phyloP scores from a whole-genome alignment of 345 rosid genomes.

The Corymbia maculata region DNA sequence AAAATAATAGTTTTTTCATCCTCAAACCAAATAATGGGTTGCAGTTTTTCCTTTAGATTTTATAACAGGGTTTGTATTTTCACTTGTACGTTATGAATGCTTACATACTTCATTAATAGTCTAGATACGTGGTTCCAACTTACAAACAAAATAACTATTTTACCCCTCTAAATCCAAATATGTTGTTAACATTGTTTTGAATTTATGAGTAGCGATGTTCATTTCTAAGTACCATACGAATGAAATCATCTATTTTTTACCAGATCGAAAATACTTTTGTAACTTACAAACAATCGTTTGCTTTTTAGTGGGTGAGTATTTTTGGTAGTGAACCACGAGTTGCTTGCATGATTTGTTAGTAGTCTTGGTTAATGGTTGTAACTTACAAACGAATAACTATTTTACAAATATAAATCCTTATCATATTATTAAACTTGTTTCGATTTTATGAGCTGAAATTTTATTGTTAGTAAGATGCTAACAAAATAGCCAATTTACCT shows the following conservation, averaged over 20 bases:
- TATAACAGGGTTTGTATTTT: not conserved
- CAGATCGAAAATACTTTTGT: fast-evolving
- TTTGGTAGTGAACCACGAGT: not conserved
- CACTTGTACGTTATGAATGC: fast-evolving
- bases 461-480: fast-evolving
- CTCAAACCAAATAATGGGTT: not conserved
- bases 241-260: too few relatives aligned
- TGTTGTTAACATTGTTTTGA: too few relatives aligned
- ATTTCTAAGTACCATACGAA: not conserved
- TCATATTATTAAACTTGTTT: not conserved
- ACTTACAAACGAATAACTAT: not conserved
- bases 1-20: not conserved
- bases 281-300: fast-evolving
- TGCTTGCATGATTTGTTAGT: not conserved
- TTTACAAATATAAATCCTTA: too few relatives aligned
- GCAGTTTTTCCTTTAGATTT: not conserved
- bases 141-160: not conserved
- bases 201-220: not conserved
- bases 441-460: not conserved
- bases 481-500: fast-evolving
- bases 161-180: not conserved
- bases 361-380: fast-evolving
- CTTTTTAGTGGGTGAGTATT: not conserved
- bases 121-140: not conserved
- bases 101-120: not conserved